Base-by-base conservation (phyloP, 2,329 filamentous ascomycete genomes). In the Blastomyces parvus region DNA sequence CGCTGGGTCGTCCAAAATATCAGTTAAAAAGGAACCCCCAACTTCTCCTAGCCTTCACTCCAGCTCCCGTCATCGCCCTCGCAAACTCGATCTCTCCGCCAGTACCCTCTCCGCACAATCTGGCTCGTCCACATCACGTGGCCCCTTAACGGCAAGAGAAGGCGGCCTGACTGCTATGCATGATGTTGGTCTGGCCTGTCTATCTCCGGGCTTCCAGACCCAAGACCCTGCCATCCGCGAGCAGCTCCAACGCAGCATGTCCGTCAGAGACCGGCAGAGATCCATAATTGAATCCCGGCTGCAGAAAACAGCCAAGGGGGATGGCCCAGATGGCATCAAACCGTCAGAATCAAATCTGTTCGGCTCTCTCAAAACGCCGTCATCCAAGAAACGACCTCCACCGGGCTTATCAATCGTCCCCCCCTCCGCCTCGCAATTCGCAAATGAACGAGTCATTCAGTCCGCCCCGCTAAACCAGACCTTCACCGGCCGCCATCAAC, bases 221-320 rank as follows among this genome's bases (percentile, higher is more conserved):
- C 90, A 97, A 70, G 91, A 99, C 76, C 93, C 94, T n/a, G 84
- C 89, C 25, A 95, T 97, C 91, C 88, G 94, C 73, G 91, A 96
- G 76, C 92, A 97, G 76, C 80, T 99, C 61, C 91, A 97, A 77
- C 86, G 93, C 69, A 97, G 94, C 76, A 86, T 97, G 76, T 91
- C 89, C 56, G 92, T 99, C 38, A 84, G 92, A 67, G 93, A 99
- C 69, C 91, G 96, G 74, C 94, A 99, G 76, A 84, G 93, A 68
- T 89, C 91, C 68, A 93, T 99, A 69, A 99, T 99, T 69, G 94
- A 97, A 77, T 87, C 90, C 44, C 86, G 94, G 72, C 79, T 93
- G 69, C 91, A 97, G 71, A 92, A 93, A 77, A 90, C 92, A 59
- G 89, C 88, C 25, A 93, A 93, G 70, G 88, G 88, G 53, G 88